Evolutionary conservation across 2,329 filamentous ascomycete species (phyloP).

Genomic region (Metarhizium humberi): DNA sequence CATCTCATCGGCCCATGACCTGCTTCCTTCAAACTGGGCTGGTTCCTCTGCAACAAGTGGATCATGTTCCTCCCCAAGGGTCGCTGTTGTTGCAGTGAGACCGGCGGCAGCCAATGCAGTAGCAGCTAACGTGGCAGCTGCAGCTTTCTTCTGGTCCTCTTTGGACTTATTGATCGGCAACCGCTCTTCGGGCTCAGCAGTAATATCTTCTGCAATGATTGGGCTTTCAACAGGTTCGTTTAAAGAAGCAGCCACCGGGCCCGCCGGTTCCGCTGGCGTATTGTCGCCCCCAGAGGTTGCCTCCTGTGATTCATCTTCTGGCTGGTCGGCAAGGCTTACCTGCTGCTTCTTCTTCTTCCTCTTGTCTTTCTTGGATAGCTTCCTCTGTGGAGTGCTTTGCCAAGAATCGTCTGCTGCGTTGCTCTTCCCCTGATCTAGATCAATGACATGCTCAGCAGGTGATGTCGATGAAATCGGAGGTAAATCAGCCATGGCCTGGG

Average conservation of each 20-base stretch:
- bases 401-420: not conserved
- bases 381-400: slow-evolving; percentile 6
- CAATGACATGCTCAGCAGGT: not conserved
- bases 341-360: slow-evolving; percentile 7
- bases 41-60: not conserved
- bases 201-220: slow-evolving; percentile 1
- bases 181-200: slow-evolving; percentile 7
- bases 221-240: not conserved
- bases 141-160: slow-evolving; percentile 27
- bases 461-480: not conserved
- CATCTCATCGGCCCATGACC: slow-evolving; percentile 12
- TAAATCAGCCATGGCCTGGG: not conserved
- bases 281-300: not conserved
- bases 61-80: slow-evolving; percentile 1
- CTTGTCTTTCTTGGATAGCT: slow-evolving; percentile 20
- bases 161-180: slow-evolving; percentile 16
- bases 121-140: slow-evolving; percentile 18
- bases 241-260: not conserved
- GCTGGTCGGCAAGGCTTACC: not conserved
- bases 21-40: not conserved
- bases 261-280: not conserved
- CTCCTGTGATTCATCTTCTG: not conserved
- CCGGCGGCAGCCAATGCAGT: slow-evolving; percentile 5
- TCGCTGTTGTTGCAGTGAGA: not conserved
- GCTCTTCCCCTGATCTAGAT: not conserved